A percentile compares a stretch with the other conserved stretches of the same genome.
phyloP scores from a whole-genome alignment of 169 alveolate genomes.

The Cryptosporidium ryanae region DNA sequence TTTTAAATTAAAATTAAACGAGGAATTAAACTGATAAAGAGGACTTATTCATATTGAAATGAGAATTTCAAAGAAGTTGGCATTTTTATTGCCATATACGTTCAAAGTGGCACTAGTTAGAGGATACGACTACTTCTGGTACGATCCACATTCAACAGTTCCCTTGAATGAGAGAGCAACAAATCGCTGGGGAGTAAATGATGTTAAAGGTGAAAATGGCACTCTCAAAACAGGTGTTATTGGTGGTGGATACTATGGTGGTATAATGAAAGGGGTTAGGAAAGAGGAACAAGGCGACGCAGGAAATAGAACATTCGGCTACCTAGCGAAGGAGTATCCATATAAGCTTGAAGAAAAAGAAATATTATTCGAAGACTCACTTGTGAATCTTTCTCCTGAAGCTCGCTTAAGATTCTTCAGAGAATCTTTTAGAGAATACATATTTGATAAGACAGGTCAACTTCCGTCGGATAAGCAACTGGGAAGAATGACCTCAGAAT shows the following conservation, averaged over 20 bases:
- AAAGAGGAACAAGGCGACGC: conserved; percentile 25
- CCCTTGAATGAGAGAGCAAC: neutral
- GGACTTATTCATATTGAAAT: too few species aligned
- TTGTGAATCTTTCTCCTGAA: conserved; percentile 22
- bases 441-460: conserved; percentile 28
- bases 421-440: conserved; percentile 56
- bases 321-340: conserved; percentile 12
- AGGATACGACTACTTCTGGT: conserved; percentile 5
- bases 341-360: conserved; percentile 3
- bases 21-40: too few species aligned
- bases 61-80: conserved; percentile 58
- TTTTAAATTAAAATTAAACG: too few species aligned
- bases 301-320: conserved; percentile 44
- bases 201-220: neutral
- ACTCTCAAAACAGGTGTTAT: conserved; percentile 8
- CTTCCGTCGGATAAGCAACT: conserved; percentile 23
- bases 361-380: neutral
- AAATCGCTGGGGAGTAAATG: conserved; percentile 37
- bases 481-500: conserved; percentile 2
- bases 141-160: neutral
- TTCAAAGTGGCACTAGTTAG: conserved; percentile 38
- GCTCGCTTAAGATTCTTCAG: conserved; percentile 26
- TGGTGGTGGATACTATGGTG: conserved; percentile 72
- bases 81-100: conserved; percentile 33
- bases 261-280: conserved; percentile 14